Base-by-base conservation (phyloP, 257 asterid species). In the Przewalskia tangutica region DNA sequence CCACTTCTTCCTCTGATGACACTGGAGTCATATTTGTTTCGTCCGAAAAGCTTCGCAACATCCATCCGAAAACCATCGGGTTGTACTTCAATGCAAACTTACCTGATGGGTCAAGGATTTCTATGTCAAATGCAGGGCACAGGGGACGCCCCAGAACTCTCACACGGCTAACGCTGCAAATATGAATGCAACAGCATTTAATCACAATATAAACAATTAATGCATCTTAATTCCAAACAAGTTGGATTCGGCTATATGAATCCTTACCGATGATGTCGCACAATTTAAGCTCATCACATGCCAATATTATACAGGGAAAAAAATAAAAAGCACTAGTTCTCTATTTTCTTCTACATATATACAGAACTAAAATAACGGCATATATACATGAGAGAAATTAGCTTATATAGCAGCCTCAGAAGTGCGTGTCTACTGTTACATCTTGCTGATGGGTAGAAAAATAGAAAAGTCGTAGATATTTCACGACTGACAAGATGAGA, bases 151-250 rank as follows among this genome's bases (percentile, higher is more conserved):
- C 97, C 32, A 88, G 38, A 81, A 86, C 93, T 59, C 91, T 90
- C 71, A 93, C 93, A 79, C 89, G 90, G 83, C 91, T 84, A 83
- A 95, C 91, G 48, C 98, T 95, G 93, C 87, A 86, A 38, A 50
- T 70, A 68, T 23, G 36, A 32, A 23, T n/a, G 10, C 42, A 44
- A 44, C 17, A 71, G 3, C 18, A 70, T 71, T 7, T 44, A 20
- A 71, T 11, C 40, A 71, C 58, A 65, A 36, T 48, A 66, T 36
- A 66, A 66, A 66, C 23, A 66, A 36, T 12, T 66, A 16, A 36
- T 66, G 75, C 1, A 51, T 23, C 51, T 14, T 23, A 66, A 66
- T 16, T 66, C 27, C 50, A 38, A 46, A 66, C 16, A 10, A 66
- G 75, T 36, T 65, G 48, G 36, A 48, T 13, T 14, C 12, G 6